These are phyloP conservation scores for Magnusiomyces clavatus DNA, from an alignment of 1,139 yeast species.

Conservation along the genomic window DNA sequence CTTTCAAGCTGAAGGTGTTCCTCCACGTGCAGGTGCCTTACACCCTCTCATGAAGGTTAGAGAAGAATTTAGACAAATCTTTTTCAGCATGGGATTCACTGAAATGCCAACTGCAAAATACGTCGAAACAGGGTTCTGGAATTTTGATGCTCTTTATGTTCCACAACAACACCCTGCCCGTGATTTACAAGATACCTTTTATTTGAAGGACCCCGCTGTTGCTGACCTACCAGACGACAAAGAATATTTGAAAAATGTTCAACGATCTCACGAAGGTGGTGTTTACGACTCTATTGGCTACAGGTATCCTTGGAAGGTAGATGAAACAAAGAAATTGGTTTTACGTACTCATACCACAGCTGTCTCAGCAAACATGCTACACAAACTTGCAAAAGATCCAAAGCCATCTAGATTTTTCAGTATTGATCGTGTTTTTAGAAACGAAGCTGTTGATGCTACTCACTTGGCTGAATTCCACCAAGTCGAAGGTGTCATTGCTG, in stretches of 20 bases:
- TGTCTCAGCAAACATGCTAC: slow-evolving; percentile 79
- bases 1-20: slow-evolving; percentile 89
- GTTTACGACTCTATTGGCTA: slow-evolving; percentile 94
- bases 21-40: slow-evolving; percentile 82
- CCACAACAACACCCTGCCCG: slow-evolving; percentile 99
- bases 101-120: slow-evolving; percentile 99
- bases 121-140: slow-evolving; percentile 98
- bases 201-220: slow-evolving; percentile 79
- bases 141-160: slow-evolving; percentile 88
- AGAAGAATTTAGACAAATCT: slow-evolving; percentile 95
- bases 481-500: slow-evolving; percentile 98
- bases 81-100: slow-evolving; percentile 94
- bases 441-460: slow-evolving; percentile 99
- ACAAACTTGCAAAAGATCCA: slow-evolving; percentile 81
- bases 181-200: slow-evolving; percentile 96
- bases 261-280: slow-evolving; percentile 81
- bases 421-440: slow-evolving; percentile 97
- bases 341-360: slow-evolving; percentile 98
- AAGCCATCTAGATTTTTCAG: slow-evolving; percentile 89
- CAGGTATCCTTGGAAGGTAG: slow-evolving; percentile 94
- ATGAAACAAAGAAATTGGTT: slow-evolving; percentile 84
- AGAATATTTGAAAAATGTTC: slow-evolving; percentile 67
- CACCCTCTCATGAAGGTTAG: slow-evolving; percentile 95
- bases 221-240: slow-evolving; percentile 80
- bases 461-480: slow-evolving; percentile 99